Percentiles rank a stretch among this genome's conserved stretches.
Conservation (phyloP, 345 rosid genomes). For the Kandelia obovata region DNA sequence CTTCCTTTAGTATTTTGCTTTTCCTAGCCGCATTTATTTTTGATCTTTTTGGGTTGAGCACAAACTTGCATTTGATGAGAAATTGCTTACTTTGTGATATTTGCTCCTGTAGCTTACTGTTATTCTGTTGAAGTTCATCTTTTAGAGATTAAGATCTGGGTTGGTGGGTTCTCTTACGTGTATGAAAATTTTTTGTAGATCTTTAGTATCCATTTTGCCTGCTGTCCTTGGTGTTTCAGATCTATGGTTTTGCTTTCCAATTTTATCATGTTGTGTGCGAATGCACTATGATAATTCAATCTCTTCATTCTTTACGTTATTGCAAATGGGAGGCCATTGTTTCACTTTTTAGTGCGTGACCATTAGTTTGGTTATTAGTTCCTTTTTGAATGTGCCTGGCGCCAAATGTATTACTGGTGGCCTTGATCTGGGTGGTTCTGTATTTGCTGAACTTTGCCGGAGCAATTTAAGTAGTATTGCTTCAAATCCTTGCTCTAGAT, state of each 20-base stretch:
- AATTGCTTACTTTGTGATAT: background rate
- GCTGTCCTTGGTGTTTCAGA: conserved; percentile 28
- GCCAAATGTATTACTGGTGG: background rate
- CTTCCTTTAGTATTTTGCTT: background rate
- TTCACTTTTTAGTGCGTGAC: background rate
- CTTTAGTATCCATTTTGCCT: conserved; percentile 19
- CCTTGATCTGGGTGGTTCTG: conserved; percentile 21
- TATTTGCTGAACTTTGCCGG: background rate
- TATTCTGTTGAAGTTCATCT: conserved; percentile 9
- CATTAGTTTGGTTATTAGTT: conserved; percentile 13
- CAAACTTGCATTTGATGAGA: conserved; percentile 5
- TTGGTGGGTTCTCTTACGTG: conserved; percentile 20
- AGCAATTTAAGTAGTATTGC: background rate
- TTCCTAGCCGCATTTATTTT: conserved; percentile 19
- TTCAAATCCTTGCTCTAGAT: too few relatives aligned
- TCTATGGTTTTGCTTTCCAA: conserved; percentile 24
- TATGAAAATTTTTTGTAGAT: conserved; percentile 28
- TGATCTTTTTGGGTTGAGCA: conserved; percentile 2
- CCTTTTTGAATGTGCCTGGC: conserved; percentile 8
- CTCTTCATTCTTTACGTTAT: conserved; percentile 6
- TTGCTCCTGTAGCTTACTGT: conserved; percentile 3
- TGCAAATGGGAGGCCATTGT: conserved; percentile 3
- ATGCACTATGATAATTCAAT: background rate
- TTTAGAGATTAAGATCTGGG: conserved; percentile 26
- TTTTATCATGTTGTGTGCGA: conserved; percentile 6